Evolutionary conservation across 805 yeast genomes (phyloP), one percentile per base, ranked within the genome.

Genomic region (Spathaspora girioi): DNA sequence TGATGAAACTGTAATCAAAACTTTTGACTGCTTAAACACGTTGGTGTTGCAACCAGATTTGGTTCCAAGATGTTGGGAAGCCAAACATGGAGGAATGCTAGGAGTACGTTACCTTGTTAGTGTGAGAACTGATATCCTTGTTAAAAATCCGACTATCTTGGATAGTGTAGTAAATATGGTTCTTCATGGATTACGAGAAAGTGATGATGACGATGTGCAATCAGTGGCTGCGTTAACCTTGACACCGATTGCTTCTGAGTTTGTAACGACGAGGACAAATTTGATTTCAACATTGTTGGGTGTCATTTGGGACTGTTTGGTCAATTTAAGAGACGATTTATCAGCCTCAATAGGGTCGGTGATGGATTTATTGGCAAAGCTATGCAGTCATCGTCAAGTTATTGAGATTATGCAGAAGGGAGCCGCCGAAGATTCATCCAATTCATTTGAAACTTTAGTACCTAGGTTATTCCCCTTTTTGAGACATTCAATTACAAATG

Each of bases 21-120:
- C 89, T 0, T 93, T 91, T 63, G 62, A 73, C 10, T 83, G 85
- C 17, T 75, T 94, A 52, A 80, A 83, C 47, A 77, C 80, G 43
- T 71, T 94, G 48, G 90, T 92, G 0, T 67, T 86, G 46, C 97
- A 93, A 65, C 64, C 58, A 49, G 66, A 80, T 19, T 82, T 73
- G 1, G 66, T 74, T 11, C 71, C 77, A 43, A 68, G 64, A 52
- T 79, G 91, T 50, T 94, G 99, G 99, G 97, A 96, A 65, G 98
- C 97, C 2, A 88, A 94, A 53, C 99, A 94, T 73, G 99, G 98
- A 59, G 99, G 98, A 46, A 84, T 94, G 85, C 79, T 94, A 11
- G 99, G 98, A 0, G 74, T 94, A 48, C 77, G 96, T 48, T 94
- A 94, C 67, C 85, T 94, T 59, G 99, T 93, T 10, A 86, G 96